A percentile compares a stretch with the other conserved stretches of the same genome.
Evolutionary conservation across 2,329 filamentous ascomycete species (phyloP).

Genomic region (Ramularia endophylla): DNA sequence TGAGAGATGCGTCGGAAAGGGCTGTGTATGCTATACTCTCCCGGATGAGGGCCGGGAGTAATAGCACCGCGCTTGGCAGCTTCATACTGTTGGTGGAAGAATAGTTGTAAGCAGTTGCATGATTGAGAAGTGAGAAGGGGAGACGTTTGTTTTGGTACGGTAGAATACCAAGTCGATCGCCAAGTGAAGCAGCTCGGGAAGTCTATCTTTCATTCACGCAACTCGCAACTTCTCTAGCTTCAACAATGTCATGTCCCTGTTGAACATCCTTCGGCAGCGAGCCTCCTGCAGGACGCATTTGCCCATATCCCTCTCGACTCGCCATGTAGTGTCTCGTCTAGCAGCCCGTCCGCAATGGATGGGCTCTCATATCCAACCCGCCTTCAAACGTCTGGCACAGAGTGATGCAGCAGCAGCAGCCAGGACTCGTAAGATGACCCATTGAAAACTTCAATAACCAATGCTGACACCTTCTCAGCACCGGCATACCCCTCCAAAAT

Average conservation of each 20-base stretch:
- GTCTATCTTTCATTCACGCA: too few relatives aligned
- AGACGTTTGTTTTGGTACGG: too few relatives aligned
- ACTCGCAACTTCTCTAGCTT: background rate
- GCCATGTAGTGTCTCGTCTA: background rate
- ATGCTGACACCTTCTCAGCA: background rate
- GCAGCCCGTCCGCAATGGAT: background rate
- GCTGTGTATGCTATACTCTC: constrained; percentile 46
- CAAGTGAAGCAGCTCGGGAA: too few relatives aligned
- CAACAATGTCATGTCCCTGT: constrained; percentile 20
- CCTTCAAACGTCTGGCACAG: background rate
- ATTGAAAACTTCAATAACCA: too few relatives aligned
- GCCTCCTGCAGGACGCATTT: constrained; percentile 3
- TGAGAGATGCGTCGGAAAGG: constrained; percentile 70
- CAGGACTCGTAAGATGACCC: background rate
- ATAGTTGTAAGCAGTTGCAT: too few relatives aligned
- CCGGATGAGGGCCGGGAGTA: constrained; percentile 29
- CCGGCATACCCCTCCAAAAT: constrained; percentile 51
- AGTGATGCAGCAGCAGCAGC: background rate
- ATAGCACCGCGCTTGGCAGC: constrained; percentile 15
- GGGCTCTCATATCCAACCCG: background rate
- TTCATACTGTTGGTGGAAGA: constrained; percentile 15
- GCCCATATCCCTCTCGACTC: background rate
- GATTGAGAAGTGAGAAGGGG: background rate
- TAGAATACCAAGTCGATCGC: too few relatives aligned
- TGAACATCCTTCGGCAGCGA: constrained; percentile 12